These are phyloP conservation scores for Leishmania arabica DNA, from an alignment of 208 protist species.

Conservation along the genomic window DNA sequence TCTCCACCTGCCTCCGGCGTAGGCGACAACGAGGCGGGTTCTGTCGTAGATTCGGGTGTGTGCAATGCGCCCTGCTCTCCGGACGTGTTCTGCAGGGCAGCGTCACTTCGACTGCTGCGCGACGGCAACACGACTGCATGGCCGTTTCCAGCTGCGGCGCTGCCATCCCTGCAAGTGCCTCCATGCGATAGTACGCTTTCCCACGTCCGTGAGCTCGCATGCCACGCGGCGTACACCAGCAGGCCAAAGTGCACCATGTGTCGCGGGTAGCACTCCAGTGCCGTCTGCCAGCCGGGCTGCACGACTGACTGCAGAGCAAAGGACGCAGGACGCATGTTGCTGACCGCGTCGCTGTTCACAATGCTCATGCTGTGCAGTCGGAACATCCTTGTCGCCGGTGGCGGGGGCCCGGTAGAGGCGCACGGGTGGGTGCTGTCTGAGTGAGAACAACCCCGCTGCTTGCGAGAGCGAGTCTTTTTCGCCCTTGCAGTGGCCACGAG, in stretches of 20 bases:
- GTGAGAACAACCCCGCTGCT: not conserved
- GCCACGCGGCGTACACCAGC: conserved; percentile 56
- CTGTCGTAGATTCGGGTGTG: not conserved
- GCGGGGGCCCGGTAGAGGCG: not conserved
- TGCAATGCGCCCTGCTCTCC: not conserved
- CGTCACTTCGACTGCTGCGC: not conserved
- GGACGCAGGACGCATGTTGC: conserved; percentile 20
- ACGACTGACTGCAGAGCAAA: conserved; percentile 76
- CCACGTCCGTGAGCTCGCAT: conserved; percentile 9
- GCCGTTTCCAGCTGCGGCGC: not conserved
- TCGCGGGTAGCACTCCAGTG: conserved; percentile 74
- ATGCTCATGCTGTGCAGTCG: conserved; percentile 57
- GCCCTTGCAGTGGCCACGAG: not conserved
- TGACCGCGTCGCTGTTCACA: conserved; percentile 37
- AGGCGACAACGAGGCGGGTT: not conserved
- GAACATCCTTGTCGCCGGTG: conserved; percentile 2
- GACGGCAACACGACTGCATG: not conserved
- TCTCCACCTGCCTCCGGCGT: not conserved
- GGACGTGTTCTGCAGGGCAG: not conserved
- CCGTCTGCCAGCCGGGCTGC: conserved; percentile 34
- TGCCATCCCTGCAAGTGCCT: not conserved
- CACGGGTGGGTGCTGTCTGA: not conserved
- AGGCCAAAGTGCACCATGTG: conserved; percentile 83
- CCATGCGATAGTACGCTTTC: not conserved
- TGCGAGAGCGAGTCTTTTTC: not conserved